Evolutionary conservation across 345 rosid species (phyloP), one percentile per base, ranked within the genome.

Genomic region (Cardiospermum halicacabum): DNA sequence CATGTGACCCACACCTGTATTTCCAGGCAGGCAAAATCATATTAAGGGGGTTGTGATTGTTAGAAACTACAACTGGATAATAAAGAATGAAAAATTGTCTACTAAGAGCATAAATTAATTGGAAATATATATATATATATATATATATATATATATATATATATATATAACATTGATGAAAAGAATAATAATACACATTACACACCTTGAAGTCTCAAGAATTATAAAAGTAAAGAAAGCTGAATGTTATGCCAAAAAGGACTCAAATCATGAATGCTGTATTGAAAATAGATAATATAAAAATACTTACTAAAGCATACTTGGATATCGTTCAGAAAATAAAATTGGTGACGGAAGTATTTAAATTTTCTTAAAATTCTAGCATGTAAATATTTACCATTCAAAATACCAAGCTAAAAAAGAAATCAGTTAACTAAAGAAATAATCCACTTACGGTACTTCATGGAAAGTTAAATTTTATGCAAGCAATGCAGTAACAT

Each of bases 1-100:
- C 97, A 75, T 94, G 95, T 34, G 96, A 91, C 47, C 99, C 97
- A 65, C 97, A 94, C 98, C 98, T 90, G 83, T 70, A 58, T 53
- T 58, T 42, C 56, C 58, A 42, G 8, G 31, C 10, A 43, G 55
- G 58, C 37, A 64, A 58, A 64, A 58, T 50, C 47, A 39, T 19
- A 40, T 56, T 47, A 47, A 27, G 51, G 53, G 45, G 53, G 39
- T 18, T 36, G 58, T 51, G 49, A 32, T 37, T 62, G 24, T 40
- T n/a, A n/a, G 9, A 5, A 60, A 45, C 27, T 43, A 60, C 7
- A 27, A 30, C 66, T 28, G 62, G 34, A 48, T 28, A 22, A 31
- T 62, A 43, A 27, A 24, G 57, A 19, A 22, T 24, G 36, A 39
- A 25, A 11, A 16, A 47, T 47, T 11, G 28, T 34, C 24, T 62